Conservation (phyloP, 257 asterid species). For the Solanum virginianum region DNA sequence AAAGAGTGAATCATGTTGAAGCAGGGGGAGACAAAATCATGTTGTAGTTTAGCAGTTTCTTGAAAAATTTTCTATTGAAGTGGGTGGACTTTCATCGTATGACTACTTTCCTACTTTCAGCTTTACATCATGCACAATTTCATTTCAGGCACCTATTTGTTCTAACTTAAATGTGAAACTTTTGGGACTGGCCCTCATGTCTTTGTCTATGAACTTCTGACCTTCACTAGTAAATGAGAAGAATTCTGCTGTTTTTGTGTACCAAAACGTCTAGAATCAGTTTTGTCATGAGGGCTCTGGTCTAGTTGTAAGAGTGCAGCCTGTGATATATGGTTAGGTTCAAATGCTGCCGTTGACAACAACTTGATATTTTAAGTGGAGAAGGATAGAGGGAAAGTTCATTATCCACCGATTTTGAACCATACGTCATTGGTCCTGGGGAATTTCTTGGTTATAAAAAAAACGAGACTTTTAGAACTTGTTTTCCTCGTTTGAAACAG, state of each 20-base stretch:
- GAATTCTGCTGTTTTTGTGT: not conserved
- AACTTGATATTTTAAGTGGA: not conserved
- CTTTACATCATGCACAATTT: not conserved
- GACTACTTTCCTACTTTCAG: not conserved
- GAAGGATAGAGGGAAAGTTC: not conserved
- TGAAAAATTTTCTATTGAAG: not conserved
- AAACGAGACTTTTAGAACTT: not conserved
- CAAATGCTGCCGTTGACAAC: not conserved
- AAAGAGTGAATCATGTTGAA: not conserved
- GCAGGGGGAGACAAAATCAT: not conserved
- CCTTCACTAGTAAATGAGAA: not conserved
- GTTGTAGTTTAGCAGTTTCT: not conserved
- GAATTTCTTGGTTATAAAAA: not conserved
- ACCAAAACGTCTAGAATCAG: not conserved
- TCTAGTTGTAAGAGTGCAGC: not conserved
- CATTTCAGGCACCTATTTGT: not conserved
- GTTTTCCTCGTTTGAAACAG: not conserved
- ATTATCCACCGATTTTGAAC: not conserved
- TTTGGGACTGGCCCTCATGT: not conserved
- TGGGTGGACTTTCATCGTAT: not conserved
- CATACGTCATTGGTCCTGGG: not conserved
- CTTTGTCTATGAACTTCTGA: not conserved
- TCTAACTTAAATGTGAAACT: not conserved
- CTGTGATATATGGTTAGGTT: not conserved
- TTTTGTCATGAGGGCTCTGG: not conserved